These are phyloP conservation scores for Pseudogymnoascus sp. DNA, from an alignment of 2,329 filamentous ascomycete genomes.

Conservation along the genomic window DNA sequence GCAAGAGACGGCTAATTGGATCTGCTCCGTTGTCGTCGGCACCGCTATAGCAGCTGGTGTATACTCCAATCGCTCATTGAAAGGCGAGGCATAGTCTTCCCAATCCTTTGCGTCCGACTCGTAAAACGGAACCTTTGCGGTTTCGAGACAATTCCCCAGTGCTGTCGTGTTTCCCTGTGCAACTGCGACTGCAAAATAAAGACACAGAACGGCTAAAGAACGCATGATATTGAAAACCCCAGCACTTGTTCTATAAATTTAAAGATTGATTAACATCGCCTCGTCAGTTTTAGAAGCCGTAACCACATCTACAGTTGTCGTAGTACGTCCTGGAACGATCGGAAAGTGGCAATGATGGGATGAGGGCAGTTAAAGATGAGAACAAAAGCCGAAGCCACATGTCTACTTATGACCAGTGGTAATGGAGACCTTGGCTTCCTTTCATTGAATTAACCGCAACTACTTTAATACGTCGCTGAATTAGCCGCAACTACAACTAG, in stretches of 20 bases:
- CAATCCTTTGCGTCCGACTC: not conserved
- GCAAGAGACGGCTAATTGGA: constrained; percentile 37
- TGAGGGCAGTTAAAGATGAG: not conserved
- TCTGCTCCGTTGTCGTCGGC: constrained; percentile 24
- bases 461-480: too few relatives aligned
- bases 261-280: too few relatives aligned
- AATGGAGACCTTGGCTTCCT: not conserved
- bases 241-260: not conserved
- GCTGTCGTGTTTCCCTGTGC: not conserved
- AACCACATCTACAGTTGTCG: not conserved
- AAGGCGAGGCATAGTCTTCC: constrained; percentile 13
- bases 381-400: not conserved
- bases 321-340: not conserved
- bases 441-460: too few relatives aligned
- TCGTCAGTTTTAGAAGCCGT: not conserved
- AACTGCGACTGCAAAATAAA: not conserved
- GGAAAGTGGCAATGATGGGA: not conserved
- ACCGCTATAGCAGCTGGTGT: constrained; percentile 18
- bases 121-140: not conserved
- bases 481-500: not conserved
- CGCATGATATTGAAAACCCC: not conserved
- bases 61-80: constrained; percentile 17
- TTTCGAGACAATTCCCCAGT: not conserved
- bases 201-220: not conserved
- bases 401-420: not conserved